phyloP scores from a whole-genome alignment of 169 alveolate species.

The Plasmodium gonderi region DNA sequence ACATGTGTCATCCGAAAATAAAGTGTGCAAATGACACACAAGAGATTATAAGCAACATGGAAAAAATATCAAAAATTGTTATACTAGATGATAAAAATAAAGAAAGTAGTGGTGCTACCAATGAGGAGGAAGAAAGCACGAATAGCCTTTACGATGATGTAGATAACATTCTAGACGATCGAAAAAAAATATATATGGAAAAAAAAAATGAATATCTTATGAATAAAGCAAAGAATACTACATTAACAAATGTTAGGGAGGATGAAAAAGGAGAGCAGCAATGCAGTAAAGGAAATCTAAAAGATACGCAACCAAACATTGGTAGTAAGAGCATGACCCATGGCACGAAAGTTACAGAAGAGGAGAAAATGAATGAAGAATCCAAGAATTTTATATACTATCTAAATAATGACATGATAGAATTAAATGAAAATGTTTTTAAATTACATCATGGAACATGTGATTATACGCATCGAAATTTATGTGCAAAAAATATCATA shows the following conservation, averaged over 20 bases:
- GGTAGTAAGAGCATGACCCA: neutral
- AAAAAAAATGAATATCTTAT: conserved; percentile 22
- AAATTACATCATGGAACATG: conserved; percentile 18
- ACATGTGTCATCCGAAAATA: conserved; percentile 57
- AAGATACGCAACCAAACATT: neutral
- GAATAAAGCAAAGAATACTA: neutral
- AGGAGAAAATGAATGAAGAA: neutral
- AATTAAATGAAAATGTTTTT: conserved; percentile 38
- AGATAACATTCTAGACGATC: conserved; percentile 45
- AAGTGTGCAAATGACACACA: conserved; percentile 22
- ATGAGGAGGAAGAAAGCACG: conserved; percentile 11
- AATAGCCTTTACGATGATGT: conserved; percentile 59
- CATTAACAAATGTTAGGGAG: neutral
- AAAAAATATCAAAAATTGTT: conserved; percentile 45
- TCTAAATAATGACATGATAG: conserved; percentile 51
- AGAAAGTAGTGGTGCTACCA: neutral
- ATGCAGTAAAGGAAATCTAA: neutral
- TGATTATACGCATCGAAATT: conserved; percentile 35
- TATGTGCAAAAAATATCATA: conserved; percentile 56
- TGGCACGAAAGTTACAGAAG: neutral
- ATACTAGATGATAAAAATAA: conserved; percentile 8
- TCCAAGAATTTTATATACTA: conserved; percentile 22
- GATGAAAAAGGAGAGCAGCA: neutral
- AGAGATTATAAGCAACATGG: conserved; percentile 58
- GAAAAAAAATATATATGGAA: conserved; percentile 49